Evolutionary conservation across 192 early-diverging fungal genomes (phyloP), one percentile per base, ranked within the genome.

Genomic region (Umbelopsis ramanniana): DNA sequence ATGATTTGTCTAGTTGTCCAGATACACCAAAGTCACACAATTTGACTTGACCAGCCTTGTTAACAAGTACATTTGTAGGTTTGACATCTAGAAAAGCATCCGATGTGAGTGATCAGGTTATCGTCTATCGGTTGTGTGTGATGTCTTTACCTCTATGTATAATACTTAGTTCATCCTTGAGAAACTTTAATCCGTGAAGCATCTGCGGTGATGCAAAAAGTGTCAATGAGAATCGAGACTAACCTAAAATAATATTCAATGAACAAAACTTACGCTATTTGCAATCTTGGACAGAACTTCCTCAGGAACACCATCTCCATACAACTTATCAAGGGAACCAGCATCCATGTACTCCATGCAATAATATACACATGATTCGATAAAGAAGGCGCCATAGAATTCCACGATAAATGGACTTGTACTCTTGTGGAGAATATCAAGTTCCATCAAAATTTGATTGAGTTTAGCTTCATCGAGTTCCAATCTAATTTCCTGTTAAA

Each of bases 311-410:
- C 94, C 95, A 29, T 85, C 84, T 17, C 88, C 83, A 68, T 96
- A 96, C 37, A 97, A 77, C 19, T 88, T 88, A 72, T 97, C 94
- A 46, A 97, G 74, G n/a, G 94, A 96, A 47, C 96, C 96, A 52
- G 89, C 93, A 73, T 98, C 97, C 97, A 98, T 98, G 74, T 88
- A 98, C 81, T 98, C 97, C 95, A 98, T 98, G 74, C 93, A 95
- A 74, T 95, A 95, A 78, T 97, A 98, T 10, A 98, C 96, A 79
- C 94, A 94, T n/a, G 91, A 91, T 74, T 98, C 96, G 71, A 95
- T 89, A 69, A 96, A 95, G 80, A 97, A 98, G 0, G 96, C 95
- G 8, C 97, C 97, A 82, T 97, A 98, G 74, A 98, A 98, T 35
- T 97, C 95, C n/a, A 98, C 93, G 83, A 98, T 97, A 67, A 91